Conservation (phyloP, 306 rosid species). For the Rosa rugosa region DNA sequence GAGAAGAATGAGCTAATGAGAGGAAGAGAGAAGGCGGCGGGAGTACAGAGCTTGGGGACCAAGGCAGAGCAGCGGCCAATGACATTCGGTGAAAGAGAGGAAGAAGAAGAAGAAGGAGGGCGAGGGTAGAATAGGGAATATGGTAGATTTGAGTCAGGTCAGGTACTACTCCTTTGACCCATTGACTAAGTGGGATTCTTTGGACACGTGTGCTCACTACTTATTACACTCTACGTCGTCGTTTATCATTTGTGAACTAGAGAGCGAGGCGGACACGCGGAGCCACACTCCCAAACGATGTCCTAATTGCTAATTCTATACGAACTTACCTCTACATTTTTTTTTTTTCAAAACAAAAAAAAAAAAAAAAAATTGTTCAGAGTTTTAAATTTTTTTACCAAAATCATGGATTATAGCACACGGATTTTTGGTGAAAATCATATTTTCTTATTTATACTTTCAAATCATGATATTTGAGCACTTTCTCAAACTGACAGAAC, state of each 20-base stretch:
- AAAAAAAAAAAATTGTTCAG: no score
- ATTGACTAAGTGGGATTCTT: not conserved
- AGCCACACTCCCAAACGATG: no score
- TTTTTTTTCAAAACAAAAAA: no score
- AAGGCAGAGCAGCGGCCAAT: not conserved
- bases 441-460: no score
- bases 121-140: conserved; percentile 1
- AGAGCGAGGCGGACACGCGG: no score
- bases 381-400: no score
- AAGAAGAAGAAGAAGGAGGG: not conserved
- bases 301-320: no score
- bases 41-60: conserved; percentile 6
- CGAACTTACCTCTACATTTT: no score
- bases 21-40: not conserved
- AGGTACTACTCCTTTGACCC: not conserved
- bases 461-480: no score
- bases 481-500: no score
- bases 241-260: not conserved
- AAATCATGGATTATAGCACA: no score
- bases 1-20: not conserved
- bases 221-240: not conserved
- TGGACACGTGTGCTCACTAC: not conserved
- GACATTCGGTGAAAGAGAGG: not conserved
- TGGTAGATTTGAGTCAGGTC: not conserved
- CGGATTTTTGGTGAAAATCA: no score